Evolutionary conservation across 2,329 filamentous ascomycete genomes (phyloP), one percentile per base, ranked within the genome.

Genomic region (Cercospora berteroae): DNA sequence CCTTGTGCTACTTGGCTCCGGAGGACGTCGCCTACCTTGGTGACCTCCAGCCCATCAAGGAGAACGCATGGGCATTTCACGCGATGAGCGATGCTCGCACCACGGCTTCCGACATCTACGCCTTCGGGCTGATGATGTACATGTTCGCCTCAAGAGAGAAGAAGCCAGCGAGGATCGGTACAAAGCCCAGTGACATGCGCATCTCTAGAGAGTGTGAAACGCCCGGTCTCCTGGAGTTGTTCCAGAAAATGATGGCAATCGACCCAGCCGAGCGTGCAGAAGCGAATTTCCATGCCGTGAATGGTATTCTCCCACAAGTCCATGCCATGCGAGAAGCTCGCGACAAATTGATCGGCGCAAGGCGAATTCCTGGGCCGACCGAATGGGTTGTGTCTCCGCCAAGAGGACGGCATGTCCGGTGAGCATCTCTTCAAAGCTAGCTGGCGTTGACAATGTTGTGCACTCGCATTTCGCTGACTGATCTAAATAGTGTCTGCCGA

Each of bases 81-180:
- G 42, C 44, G 5, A 62, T 62, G 60, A 23, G 50, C 27, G 42
- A 62, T 36, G 39, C 39, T 33, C 60, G 66, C 9, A 71, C 66
- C 0, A 59, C 64, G 1, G 69, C 67, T 0, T 25, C 61, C 0
- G 71, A 73, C 42, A 64, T 73, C 18, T 74, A 69, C 33, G 60
- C 62, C 27, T 64, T 74, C 29, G 72, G 71, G 10, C 67, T 71
- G 20, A 66, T 70, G n/a, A 66, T 72, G n/a, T 67, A 68, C 44
- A 56, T 57, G 60, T 59, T 71, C 25, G 67, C 65, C 4, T 48
- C 52, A 4, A 65, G 36, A 25, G 63, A 67, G 9, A 36, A 8
- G 4, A 23, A 42, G 8, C 56, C 58, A 2, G 31, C 59, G 3
- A 25, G 12, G 4, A 62, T 67, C 27, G 67, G 69, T 1, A 36